Evolutionary conservation across 2,329 filamentous ascomycete species (phyloP).

Genomic region (Epicoccum nigrum): DNA sequence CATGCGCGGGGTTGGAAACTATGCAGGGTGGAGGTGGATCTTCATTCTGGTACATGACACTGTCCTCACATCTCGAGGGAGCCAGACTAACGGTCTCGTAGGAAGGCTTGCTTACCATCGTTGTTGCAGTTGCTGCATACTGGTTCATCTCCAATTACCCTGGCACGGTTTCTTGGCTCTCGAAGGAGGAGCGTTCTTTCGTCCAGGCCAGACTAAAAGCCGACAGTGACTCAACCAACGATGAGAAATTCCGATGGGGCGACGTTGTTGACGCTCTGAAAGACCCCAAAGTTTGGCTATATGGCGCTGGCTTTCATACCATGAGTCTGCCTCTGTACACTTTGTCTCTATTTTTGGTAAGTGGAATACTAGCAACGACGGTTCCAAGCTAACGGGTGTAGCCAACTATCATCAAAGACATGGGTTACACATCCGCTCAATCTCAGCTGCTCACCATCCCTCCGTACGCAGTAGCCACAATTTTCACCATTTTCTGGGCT

Average conservation of each 20-base stretch:
- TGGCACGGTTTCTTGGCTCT: slow-evolving; percentile 63
- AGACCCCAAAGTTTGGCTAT: slow-evolving; percentile 57
- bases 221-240: slow-evolving; percentile 72
- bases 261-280: slow-evolving; percentile 68
- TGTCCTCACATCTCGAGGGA: not conserved
- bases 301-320: slow-evolving; percentile 73
- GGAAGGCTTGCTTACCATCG: slow-evolving; percentile 47
- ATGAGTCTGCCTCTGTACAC: slow-evolving; percentile 63
- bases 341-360: slow-evolving; percentile 46
- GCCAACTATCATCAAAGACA: slow-evolving; percentile 58
- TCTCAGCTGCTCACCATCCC: slow-evolving; percentile 56
- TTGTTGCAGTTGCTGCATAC: slow-evolving; percentile 47
- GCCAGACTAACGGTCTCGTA: slow-evolving; percentile 21
- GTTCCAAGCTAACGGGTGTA: slow-evolving; percentile 41
- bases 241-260: slow-evolving; percentile 72
- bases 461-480: slow-evolving; percentile 49
- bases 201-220: slow-evolving; percentile 68
- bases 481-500: slow-evolving; percentile 46
- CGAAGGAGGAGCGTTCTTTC: slow-evolving; percentile 58
- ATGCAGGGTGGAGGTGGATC: slow-evolving; percentile 51
- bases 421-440: slow-evolving; percentile 51
- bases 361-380: slow-evolving; percentile 20
- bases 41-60: slow-evolving; percentile 45
- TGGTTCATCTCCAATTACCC: slow-evolving; percentile 73
- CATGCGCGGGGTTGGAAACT: slow-evolving; percentile 61